phyloP scores from a whole-genome alignment of 257 asterid species.

The Jacaranda copaia region DNA sequence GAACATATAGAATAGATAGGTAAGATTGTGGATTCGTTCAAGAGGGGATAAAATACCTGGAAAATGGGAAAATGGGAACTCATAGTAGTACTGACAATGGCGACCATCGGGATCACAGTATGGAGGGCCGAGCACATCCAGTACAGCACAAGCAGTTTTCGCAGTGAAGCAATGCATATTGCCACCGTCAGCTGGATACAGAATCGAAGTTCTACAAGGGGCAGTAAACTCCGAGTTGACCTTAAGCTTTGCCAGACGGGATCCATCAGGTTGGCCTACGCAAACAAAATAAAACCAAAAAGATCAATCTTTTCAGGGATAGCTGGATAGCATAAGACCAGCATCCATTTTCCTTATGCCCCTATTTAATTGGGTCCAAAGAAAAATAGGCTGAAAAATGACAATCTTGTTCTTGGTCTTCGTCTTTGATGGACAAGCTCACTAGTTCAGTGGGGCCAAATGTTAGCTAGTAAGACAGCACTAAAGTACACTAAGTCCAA shows the following conservation, averaged over 20 bases:
- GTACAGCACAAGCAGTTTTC: slow-evolving; percentile 79
- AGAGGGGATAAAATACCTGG: slow-evolving; percentile 31
- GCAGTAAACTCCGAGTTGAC: slow-evolving; percentile 67
- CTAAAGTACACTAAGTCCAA: too few relatives aligned
- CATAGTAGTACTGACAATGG: slow-evolving; percentile 78
- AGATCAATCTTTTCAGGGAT: too few relatives aligned
- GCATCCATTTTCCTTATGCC: too few relatives aligned
- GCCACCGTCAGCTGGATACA: slow-evolving; percentile 84
- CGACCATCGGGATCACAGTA: slow-evolving; percentile 88
- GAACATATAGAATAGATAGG: too few relatives aligned
- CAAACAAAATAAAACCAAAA: slow-evolving; percentile 19
- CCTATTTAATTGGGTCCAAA: too few relatives aligned
- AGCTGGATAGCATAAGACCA: too few relatives aligned
- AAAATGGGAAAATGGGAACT: slow-evolving; percentile 54
- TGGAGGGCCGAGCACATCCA: slow-evolving; percentile 96
- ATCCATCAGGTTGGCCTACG: slow-evolving; percentile 42
- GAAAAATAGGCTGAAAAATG: too few relatives aligned
- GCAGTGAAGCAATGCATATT: slow-evolving; percentile 92
- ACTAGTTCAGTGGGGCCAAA: too few relatives aligned
- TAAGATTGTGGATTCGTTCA: background rate
- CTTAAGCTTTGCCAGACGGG: slow-evolving; percentile 70
- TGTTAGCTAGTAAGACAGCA: too few relatives aligned
- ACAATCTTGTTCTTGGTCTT: too few relatives aligned
- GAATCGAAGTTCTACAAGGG: slow-evolving; percentile 69
- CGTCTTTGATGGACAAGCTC: too few relatives aligned